phyloP scores from a whole-genome alignment of 306 rosid species.

The Cucurbita pepo region DNA sequence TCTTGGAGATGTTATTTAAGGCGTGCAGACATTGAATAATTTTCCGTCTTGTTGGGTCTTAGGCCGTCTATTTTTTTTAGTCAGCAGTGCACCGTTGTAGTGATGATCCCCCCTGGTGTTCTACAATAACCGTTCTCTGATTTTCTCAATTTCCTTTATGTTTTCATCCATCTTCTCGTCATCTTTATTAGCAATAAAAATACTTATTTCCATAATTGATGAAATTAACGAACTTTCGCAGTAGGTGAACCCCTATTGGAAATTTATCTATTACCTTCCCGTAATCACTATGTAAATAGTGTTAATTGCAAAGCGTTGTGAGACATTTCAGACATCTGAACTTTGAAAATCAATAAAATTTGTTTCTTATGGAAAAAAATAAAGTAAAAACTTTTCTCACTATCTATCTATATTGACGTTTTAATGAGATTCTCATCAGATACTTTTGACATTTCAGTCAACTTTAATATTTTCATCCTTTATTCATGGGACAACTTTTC shows the following conservation, averaged over 20 bases:
- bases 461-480: neutral
- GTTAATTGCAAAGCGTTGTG: neutral
- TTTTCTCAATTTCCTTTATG: neutral
- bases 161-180: neutral
- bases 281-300: neutral
- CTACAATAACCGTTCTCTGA: neutral
- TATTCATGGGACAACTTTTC: neutral
- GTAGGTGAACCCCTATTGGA: neutral
- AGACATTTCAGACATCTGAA: neutral
- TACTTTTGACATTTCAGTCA: neutral
- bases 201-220: neutral
- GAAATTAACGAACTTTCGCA: neutral
- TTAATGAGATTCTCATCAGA: neutral
- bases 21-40: no score
- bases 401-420: neutral
- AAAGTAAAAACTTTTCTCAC: neutral
- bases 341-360: neutral
- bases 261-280: neutral
- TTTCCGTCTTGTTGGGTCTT: neutral
- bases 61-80: neutral
- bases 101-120: neutral
- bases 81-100: neutral
- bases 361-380: neutral
- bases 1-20: no score
- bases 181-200: neutral